Evolutionary conservation across 2,329 filamentous ascomycete genomes (phyloP).

Genomic region (Epichloe brachyelytri): DNA sequence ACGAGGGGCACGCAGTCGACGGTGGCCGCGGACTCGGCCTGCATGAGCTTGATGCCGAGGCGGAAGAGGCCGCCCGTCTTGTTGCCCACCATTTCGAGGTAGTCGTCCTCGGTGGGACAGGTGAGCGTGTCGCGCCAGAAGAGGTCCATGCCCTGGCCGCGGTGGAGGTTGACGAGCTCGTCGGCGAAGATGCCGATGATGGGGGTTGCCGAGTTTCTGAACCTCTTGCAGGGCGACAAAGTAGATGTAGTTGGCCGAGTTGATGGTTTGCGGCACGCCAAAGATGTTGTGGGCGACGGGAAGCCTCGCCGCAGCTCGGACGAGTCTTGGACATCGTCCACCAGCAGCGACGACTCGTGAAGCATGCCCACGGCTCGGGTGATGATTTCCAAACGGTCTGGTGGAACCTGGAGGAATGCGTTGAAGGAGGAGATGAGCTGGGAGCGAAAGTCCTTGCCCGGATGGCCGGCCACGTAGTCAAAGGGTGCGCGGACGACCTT

Average conservation of each 20-base stretch:
- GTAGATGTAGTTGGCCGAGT: conserved; percentile 82
- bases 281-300: conserved; percentile 74
- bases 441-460: conserved; percentile 74
- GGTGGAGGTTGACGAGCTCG: conserved; percentile 72
- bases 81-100: conserved; percentile 87
- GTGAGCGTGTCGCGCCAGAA: conserved; percentile 81
- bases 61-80: conserved; percentile 84
- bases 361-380: conserved; percentile 74
- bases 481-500: conserved; percentile 65
- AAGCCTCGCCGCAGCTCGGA: conserved; percentile 64
- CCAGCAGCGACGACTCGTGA: conserved; percentile 69
- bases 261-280: conserved; percentile 78
- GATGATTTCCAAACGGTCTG: conserved; percentile 57
- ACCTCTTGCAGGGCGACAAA: conserved; percentile 68
- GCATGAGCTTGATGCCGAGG: conserved; percentile 77
- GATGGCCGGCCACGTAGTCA: conserved; percentile 66
- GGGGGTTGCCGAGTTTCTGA: conserved; percentile 53
- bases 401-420: conserved; percentile 62
- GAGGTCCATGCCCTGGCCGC: conserved; percentile 82
- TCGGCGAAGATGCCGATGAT: conserved; percentile 63
- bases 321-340: conserved; percentile 81
- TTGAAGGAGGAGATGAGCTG: conserved; percentile 75
- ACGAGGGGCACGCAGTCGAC: conserved; percentile 71
- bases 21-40: conserved; percentile 48
- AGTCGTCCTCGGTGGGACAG: conserved; percentile 76